Evolutionary conservation across 1,139 yeast species (phyloP), one percentile per base, ranked within the genome.

Genomic region (Lodderomyces theae): DNA sequence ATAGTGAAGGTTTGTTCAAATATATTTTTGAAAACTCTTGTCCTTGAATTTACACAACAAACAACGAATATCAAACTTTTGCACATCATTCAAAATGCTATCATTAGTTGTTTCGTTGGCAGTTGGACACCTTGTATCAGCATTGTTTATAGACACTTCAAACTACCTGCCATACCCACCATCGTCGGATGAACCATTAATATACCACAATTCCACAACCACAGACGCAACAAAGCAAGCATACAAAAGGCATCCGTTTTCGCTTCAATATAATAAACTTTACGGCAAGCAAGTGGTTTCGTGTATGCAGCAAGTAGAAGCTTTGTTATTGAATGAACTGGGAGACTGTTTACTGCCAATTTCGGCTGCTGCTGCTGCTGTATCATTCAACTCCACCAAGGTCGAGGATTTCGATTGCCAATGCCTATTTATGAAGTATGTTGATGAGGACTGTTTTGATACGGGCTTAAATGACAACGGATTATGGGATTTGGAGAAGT

Each of bases 401-500:
- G 35, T 5, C n/a, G 18, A 28, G 4, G 35, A 9, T 5, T 13
- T 15, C 4, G 21, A 33, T 18, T 36, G 41, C 23, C 37, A 35
- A 9, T 45, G 48, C 30, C 35, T 36, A 16, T 45, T 41, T 22
- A 37, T 45, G 32, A 30, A 37, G 13, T 35, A 35, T 21, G 32
- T 43, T 21, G 29, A 30, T 9, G 34, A 26, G 11, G 33, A 43
- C 15, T 45, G 48, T 21, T 25, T 33, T 22, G 38, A 42, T 12
- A 15, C 12, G 12, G 32, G 29, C 7, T 35, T 40, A 17, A 21
- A 38, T 6, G 40, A 36, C 12, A 39, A 35, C 19, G 40, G 38
- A 29, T 24, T 30, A 11, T 44, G 47, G 46, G 35, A 32, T 16
- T 45, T 45, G 25, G 37, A 42, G 11, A 32, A 15, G n/a, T 38